Evolutionary conservation across 1,139 yeast genomes (phyloP).

Genomic region (Suhomyces coccinellae): DNA sequence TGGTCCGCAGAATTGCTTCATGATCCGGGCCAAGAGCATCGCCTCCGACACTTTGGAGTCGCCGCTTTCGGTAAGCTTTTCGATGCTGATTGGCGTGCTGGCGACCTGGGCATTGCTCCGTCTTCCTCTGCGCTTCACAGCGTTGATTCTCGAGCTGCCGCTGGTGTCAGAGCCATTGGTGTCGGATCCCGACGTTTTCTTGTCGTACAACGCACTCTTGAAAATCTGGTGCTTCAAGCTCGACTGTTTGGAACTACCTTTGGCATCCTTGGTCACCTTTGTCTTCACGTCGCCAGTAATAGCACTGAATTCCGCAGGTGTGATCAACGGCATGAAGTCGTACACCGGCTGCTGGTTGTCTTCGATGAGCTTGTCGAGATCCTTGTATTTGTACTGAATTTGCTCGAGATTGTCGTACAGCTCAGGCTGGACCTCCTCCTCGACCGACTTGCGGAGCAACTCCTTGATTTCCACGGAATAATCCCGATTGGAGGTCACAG

Average conservation of each 20-base stretch:
- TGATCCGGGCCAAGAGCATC: constrained; percentile 42
- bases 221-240: constrained; percentile 42
- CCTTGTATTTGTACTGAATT: constrained; percentile 1
- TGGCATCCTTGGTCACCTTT: constrained; percentile 24
- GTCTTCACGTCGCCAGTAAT: constrained; percentile 39
- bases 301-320: constrained; percentile 39
- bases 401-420: constrained; percentile 6
- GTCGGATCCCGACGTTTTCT: constrained; percentile 45
- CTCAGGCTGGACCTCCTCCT: constrained; percentile 11
- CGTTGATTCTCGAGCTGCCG: constrained; percentile 16
- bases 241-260: constrained; percentile 18
- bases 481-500: constrained; percentile 33
- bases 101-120: constrained; percentile 23
- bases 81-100: constrained; percentile 16
- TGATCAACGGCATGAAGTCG: constrained; percentile 47
- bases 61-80: constrained; percentile 19
- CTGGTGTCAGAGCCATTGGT: constrained; percentile 31
- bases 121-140: constrained; percentile 27
- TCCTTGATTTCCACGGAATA: constrained; percentile 32
- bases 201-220: constrained; percentile 42
- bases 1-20: constrained; percentile 48
- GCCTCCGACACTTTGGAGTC: constrained; percentile 37
- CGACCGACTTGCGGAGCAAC: constrained; percentile 18
- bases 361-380: constrained; percentile 4
- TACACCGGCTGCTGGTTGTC: constrained; percentile 17